Percentiles rank a stretch among this genome's conserved stretches.
phyloP scores from a whole-genome alignment of 768 basidiomycete species.

The Boletus rufocinnamomeus region DNA sequence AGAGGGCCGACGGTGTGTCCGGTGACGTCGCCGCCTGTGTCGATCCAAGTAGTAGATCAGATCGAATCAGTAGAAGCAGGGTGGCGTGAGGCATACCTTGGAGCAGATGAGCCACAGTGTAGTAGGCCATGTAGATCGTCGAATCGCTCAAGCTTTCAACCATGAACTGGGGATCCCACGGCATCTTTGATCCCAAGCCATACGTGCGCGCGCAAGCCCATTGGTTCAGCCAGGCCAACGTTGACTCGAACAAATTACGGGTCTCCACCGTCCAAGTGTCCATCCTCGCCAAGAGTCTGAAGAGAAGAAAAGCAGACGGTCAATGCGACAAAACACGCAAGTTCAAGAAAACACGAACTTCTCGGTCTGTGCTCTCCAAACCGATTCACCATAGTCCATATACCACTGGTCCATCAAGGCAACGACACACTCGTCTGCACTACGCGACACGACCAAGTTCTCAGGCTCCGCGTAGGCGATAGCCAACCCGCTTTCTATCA shows the following conservation, averaged over 20 bases:
- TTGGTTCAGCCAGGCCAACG: slow-evolving; percentile 92
- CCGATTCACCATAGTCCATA: slow-evolving; percentile 89
- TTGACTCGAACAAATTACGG: slow-evolving; percentile 87
- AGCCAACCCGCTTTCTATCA: slow-evolving; percentile 78
- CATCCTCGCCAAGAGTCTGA: slow-evolving; percentile 80
- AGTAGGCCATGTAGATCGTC: slow-evolving; percentile 98
- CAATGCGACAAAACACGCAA: slow-evolving; percentile 7
- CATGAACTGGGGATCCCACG: slow-evolving; percentile 96
- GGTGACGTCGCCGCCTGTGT: slow-evolving; percentile 66
- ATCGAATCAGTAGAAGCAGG: not conserved
- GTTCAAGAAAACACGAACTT: slow-evolving; percentile 48
- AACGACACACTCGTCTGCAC: slow-evolving; percentile 96
- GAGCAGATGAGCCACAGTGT: slow-evolving; percentile 88
- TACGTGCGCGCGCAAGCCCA: slow-evolving; percentile 99
- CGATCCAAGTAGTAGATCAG: slow-evolving; percentile 3
- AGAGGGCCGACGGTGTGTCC: slow-evolving; percentile 80
- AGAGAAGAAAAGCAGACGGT: not conserved
- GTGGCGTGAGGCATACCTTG: slow-evolving; percentile 61
- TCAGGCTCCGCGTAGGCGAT: slow-evolving; percentile 97
- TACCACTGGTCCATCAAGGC: slow-evolving; percentile 99
- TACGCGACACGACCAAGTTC: slow-evolving; percentile 83
- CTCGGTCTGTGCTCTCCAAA: slow-evolving; percentile 87
- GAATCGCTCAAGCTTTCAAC: slow-evolving; percentile 98
- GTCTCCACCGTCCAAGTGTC: slow-evolving; percentile 92
- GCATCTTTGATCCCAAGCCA: slow-evolving; percentile 91